phyloP scores from a whole-genome alignment of 768 basidiomycete species.

The Termitomyces sp. region DNA sequence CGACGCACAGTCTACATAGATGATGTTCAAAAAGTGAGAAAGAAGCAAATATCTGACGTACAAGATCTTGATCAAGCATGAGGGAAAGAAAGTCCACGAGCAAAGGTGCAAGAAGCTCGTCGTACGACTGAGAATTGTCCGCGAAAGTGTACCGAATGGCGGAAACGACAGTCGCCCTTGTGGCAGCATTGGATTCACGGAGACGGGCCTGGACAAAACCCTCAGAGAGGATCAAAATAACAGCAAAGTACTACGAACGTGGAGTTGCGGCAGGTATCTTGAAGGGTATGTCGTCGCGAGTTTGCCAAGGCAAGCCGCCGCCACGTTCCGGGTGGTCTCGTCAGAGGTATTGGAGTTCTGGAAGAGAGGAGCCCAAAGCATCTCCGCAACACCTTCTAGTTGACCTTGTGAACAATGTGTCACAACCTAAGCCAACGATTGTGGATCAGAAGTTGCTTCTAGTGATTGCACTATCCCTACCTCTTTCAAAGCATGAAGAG shows the following conservation, averaged over 20 bases:
- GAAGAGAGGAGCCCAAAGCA: conserved; percentile 90
- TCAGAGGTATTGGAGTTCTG: conserved; percentile 87
- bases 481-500: conserved; percentile 93
- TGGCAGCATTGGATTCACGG: conserved; percentile 60
- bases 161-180: conserved; percentile 86
- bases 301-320: conserved; percentile 95
- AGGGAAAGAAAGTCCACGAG: conserved; percentile 90
- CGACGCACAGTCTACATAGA: conserved; percentile 76
- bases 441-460: not conserved
- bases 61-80: conserved; percentile 86
- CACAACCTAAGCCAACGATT: conserved; percentile 61
- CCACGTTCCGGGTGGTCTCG: conserved; percentile 90
- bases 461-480: conserved; percentile 30
- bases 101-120: conserved; percentile 84
- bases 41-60: conserved; percentile 30
- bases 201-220: conserved; percentile 51
- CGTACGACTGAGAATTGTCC: conserved; percentile 80
- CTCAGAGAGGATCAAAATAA: not conserved
- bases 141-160: conserved; percentile 94
- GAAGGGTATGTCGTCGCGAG: conserved; percentile 89
- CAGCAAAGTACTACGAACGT: conserved; percentile 51
- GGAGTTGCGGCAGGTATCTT: conserved; percentile 88
- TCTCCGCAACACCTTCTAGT: conserved; percentile 82
- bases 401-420: conserved; percentile 85
- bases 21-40: not conserved